Conservation (phyloP, 2,329 filamentous ascomycete genomes). For the Aureobasidium sp. region DNA sequence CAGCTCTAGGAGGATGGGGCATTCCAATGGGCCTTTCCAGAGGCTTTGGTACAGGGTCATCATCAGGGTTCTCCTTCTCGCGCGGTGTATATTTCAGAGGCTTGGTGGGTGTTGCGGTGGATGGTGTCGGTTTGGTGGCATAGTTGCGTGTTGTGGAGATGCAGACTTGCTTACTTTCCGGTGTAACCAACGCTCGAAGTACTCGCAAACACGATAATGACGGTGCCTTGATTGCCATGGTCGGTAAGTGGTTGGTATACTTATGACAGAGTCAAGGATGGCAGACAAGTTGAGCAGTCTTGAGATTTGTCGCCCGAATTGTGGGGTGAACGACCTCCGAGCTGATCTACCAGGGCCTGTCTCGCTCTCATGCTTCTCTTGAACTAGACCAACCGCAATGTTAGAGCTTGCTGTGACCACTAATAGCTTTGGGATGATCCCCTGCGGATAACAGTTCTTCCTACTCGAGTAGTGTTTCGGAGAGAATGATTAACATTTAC, state of each 20-base stretch:
- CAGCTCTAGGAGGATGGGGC: conserved; percentile 60
- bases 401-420: not conserved
- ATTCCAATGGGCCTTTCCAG: conserved; percentile 75
- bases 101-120: conserved; percentile 17
- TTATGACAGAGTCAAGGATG: not conserved
- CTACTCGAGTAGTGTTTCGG: not conserved
- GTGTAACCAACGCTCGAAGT: conserved; percentile 23
- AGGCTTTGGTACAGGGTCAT: conserved; percentile 45
- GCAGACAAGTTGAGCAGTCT: not conserved
- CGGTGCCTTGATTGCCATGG: conserved; percentile 28
- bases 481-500: not conserved
- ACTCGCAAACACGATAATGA: conserved; percentile 25
- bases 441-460: not conserved
- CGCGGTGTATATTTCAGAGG: conserved; percentile 19
- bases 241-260: not conserved
- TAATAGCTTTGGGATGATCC: not conserved
- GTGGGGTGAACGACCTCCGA: conserved; percentile 10
- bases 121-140: conserved; percentile 16
- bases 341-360: not conserved
- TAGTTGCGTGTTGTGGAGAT: conserved; percentile 15
- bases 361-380: not conserved
- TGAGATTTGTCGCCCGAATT: conserved; percentile 1
- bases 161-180: conserved; percentile 15
- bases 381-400: not conserved
- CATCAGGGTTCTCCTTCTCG: conserved; percentile 24